These are phyloP conservation scores for Coriolopsis trogii DNA, from an alignment of 1,284 basidiomycete species.

Conservation along the genomic window DNA sequence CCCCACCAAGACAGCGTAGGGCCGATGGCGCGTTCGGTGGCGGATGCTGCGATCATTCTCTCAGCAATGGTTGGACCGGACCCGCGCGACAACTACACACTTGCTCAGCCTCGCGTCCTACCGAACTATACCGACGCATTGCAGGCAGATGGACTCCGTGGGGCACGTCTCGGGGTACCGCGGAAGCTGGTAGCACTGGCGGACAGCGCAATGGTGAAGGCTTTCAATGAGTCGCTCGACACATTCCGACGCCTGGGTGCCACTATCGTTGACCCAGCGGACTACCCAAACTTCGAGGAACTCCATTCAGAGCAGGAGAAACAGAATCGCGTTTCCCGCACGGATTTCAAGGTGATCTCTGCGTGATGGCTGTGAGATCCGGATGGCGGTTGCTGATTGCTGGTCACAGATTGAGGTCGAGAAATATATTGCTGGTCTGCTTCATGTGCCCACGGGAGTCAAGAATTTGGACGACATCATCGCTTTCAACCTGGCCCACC, in stretches of 20 bases:
- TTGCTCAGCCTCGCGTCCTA: conserved; percentile 40
- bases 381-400: neutral
- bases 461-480: conserved; percentile 44
- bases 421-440: conserved; percentile 38
- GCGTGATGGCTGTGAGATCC: neutral
- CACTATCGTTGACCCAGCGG: conserved; percentile 46
- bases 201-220: conserved; percentile 31
- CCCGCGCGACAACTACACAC: conserved; percentile 46
- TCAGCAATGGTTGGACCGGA: conserved; percentile 49
- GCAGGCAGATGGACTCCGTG: conserved; percentile 36
- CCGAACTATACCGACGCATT: conserved; percentile 45
- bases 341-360: conserved; percentile 46
- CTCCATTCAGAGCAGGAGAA: conserved; percentile 32
- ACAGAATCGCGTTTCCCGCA: conserved; percentile 39
- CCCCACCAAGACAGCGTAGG: conserved; percentile 54
- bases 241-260: conserved; percentile 43
- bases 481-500: conserved; percentile 44
- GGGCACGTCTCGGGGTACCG: conserved; percentile 46
- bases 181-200: conserved; percentile 30
- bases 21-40: conserved; percentile 48
- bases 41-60: conserved; percentile 48
- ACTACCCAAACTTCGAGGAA: conserved; percentile 41
- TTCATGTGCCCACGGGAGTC: conserved; percentile 40
- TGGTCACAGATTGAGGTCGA: conserved; percentile 37
- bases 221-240: conserved; percentile 43